Conservation (phyloP, 805 yeast genomes). For the Yamadazyma olivae region DNA sequence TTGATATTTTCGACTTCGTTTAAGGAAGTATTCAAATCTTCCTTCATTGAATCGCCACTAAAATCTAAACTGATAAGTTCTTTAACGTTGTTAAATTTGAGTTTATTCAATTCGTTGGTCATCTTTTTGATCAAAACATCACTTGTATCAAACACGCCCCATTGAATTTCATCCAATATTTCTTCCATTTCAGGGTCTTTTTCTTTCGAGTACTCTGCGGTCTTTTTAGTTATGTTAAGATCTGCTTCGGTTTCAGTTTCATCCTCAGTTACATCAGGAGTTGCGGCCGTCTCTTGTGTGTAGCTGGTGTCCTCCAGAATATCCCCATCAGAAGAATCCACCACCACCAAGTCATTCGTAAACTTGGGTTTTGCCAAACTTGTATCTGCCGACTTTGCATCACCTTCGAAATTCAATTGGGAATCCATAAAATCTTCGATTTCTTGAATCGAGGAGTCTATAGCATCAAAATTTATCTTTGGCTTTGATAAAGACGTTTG, state of each 20-base stretch:
- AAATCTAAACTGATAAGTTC: constrained; percentile 37
- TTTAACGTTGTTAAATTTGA: constrained; percentile 62
- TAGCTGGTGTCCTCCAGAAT: constrained; percentile 12
- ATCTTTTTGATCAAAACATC: constrained; percentile 56
- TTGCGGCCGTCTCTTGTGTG: constrained; percentile 7
- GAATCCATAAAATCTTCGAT: constrained; percentile 38
- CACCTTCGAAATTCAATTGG: constrained; percentile 19
- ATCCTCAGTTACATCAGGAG: constrained; percentile 7
- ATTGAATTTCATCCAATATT: constrained; percentile 71
- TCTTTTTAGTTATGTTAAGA: constrained; percentile 14
- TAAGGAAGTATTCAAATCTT: constrained; percentile 31
- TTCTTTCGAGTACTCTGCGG: constrained; percentile 15
- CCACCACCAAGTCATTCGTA: constrained; percentile 4
- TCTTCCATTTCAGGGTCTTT: constrained; percentile 54
- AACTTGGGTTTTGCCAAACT: neutral
- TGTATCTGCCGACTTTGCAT: neutral
- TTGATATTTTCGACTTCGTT: constrained; percentile 34
- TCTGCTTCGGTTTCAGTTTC: constrained; percentile 12
- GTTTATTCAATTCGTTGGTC: constrained; percentile 52
- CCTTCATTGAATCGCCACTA: constrained; percentile 27
- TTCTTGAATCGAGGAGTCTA: constrained; percentile 37
- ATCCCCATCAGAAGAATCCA: constrained; percentile 13
- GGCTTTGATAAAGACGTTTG: neutral
- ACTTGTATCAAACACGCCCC: constrained; percentile 70
- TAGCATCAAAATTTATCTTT: constrained; percentile 10